phyloP scores from a whole-genome alignment of 305 asterid species.

The Plantago coronopus region DNA sequence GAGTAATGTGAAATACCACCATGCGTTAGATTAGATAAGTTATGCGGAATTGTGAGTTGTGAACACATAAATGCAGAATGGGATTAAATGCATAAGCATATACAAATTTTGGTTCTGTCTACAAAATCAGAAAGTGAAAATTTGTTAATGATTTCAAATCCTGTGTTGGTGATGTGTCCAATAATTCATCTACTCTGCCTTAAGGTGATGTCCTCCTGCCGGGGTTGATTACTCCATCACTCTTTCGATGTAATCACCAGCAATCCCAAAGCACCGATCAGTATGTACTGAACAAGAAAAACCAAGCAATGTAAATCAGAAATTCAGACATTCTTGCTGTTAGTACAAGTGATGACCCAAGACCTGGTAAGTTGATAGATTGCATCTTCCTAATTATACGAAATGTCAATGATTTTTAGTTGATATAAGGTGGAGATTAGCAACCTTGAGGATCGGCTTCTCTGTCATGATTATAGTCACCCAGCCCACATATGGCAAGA shows the following conservation, averaged over 20 bases:
- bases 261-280: slow-evolving; percentile 85
- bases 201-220: slow-evolving; percentile 36
- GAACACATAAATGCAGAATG: no score
- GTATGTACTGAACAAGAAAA: slow-evolving; percentile 62
- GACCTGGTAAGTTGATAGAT: no score
- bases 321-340: slow-evolving; percentile 1
- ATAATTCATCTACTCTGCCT: slow-evolving; percentile 28
- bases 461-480: slow-evolving; percentile 98
- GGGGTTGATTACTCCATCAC: slow-evolving; percentile 23
- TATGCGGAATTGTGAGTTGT: no score
- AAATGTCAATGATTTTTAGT: no score
- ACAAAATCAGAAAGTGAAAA: slow-evolving; percentile 23
- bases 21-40: no score
- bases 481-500: slow-evolving; percentile 98
- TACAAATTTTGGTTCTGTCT: slow-evolving; percentile 19
- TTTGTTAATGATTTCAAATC: slow-evolving; percentile 16
- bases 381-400: no score
- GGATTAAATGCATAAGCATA: no score
- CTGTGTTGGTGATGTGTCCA: neutral
- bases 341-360: neutral
- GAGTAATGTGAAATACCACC: no score
- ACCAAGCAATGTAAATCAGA: neutral
- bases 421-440: neutral
- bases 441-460: slow-evolving; percentile 94
- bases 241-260: slow-evolving; percentile 93